A percentile compares a stretch with the other conserved stretches of the same genome.
phyloP scores from a whole-genome alignment of 2,329 filamentous ascomycete species.

The Myriosclerotinia duriaeana region DNA sequence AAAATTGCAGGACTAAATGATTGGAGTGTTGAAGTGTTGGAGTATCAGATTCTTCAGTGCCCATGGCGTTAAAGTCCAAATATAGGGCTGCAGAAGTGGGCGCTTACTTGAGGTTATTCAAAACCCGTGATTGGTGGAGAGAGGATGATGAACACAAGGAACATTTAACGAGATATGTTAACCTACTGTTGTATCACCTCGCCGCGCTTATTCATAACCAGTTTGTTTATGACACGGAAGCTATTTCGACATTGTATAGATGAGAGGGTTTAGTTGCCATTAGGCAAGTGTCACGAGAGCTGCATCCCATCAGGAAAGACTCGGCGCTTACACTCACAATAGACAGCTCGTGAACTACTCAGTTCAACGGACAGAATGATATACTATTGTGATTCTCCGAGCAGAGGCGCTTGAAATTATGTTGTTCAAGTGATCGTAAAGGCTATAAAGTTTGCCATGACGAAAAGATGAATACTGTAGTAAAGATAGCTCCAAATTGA shows the following conservation, averaged over 20 bases:
- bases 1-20: conserved; percentile 18
- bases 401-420: neutral
- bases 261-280: too few species aligned
- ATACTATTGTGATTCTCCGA: neutral
- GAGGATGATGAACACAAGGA: neutral
- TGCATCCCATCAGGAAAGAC: neutral
- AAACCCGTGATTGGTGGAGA: conserved; percentile 1
- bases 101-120: conserved; percentile 13
- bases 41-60: conserved; percentile 9
- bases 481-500: neutral
- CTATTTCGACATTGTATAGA: neutral
- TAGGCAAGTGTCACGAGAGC: neutral
- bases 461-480: neutral
- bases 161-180: neutral
- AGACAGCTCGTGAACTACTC: neutral
- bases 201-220: neutral
- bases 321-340: neutral
- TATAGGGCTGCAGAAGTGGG: conserved; percentile 16
- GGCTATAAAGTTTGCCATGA: neutral
- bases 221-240: neutral
- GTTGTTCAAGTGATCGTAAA: neutral
- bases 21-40: too few species aligned
- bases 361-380: neutral
- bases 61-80: neutral
- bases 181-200: neutral